A percentile compares a stretch with the other conserved stretches of the same genome.
Evolutionary conservation across 164 flowering plant genomes (phyloP).

Genomic region (Annona cherimola): DNA sequence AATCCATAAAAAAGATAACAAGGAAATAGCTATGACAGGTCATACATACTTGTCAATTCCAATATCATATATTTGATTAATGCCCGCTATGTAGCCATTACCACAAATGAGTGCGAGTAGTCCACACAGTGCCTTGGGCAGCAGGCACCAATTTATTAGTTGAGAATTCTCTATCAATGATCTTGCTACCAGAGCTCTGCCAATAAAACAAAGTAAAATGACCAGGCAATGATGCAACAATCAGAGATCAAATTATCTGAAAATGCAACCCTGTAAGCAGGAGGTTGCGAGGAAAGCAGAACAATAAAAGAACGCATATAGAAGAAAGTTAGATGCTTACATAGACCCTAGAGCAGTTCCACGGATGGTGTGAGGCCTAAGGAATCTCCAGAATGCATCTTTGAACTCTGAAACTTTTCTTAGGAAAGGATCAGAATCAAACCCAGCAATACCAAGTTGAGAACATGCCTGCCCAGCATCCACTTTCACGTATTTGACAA

Average conservation of each 20-base stretch:
- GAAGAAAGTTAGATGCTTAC: constrained; percentile 39
- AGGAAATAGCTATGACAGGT: constrained; percentile 1
- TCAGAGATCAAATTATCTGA: constrained; percentile 1
- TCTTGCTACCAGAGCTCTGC: constrained; percentile 85
- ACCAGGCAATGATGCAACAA: background rate
- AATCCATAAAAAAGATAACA: background rate
- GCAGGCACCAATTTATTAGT: constrained; percentile 77
- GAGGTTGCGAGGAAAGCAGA: background rate
- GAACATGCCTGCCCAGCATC: constrained; percentile 58
- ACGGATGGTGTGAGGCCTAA: constrained; percentile 96
- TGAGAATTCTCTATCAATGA: constrained; percentile 84
- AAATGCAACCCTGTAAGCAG: background rate
- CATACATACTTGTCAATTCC: constrained; percentile 86
- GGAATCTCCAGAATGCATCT: constrained; percentile 91
- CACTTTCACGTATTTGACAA: constrained; percentile 5
- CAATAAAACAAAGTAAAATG: constrained; percentile 18
- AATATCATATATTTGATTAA: constrained; percentile 94
- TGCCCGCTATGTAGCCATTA: constrained; percentile 96
- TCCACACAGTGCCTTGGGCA: constrained; percentile 80
- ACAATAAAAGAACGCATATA: too few relatives aligned
- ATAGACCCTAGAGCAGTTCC: constrained; percentile 86
- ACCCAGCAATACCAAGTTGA: constrained; percentile 68
- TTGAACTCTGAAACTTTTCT: constrained; percentile 53
- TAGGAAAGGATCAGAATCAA: constrained; percentile 39
- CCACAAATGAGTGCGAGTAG: constrained; percentile 90